These are phyloP conservation scores for Oryza brachyantha DNA, from an alignment of 176 grass and related monocot species.

Conservation along the genomic window DNA sequence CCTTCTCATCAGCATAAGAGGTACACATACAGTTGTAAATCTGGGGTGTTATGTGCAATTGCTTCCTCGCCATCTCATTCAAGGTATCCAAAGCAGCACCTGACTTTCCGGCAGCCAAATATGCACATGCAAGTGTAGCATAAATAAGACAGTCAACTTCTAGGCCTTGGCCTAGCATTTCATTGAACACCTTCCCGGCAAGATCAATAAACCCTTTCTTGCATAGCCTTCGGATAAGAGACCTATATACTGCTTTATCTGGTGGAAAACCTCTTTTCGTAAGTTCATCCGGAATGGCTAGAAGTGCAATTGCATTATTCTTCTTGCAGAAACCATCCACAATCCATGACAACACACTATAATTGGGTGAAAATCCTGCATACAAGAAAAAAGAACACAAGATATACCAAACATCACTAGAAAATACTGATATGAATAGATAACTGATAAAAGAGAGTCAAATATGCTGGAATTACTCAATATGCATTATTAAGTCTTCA, in stretches of 20 bases:
- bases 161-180: constrained; percentile 68
- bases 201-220: constrained; percentile 59
- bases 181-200: constrained; percentile 49
- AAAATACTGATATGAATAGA: neutral
- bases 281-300: constrained; percentile 73
- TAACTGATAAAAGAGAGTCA: too few species aligned
- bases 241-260: constrained; percentile 74
- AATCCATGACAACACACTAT: constrained; percentile 74
- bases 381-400: neutral
- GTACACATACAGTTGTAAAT: constrained; percentile 63
- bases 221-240: constrained; percentile 81
- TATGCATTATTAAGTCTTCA: neutral
- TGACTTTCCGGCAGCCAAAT: constrained; percentile 53
- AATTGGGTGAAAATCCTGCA: constrained; percentile 70
- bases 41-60: constrained; percentile 47
- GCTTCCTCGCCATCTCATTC: constrained; percentile 59
- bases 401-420: neutral
- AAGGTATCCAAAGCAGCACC: constrained; percentile 40
- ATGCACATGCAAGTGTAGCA: constrained; percentile 55
- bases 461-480: neutral
- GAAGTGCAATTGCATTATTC: constrained; percentile 56
- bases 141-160: constrained; percentile 64
- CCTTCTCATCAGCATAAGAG: constrained; percentile 58
- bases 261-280: constrained; percentile 51
- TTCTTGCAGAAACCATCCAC: constrained; percentile 68